Evolutionary conservation across 2,329 filamentous ascomycete species (phyloP), one percentile per base, ranked within the genome.

Genomic region (Fusarium buharicum): DNA sequence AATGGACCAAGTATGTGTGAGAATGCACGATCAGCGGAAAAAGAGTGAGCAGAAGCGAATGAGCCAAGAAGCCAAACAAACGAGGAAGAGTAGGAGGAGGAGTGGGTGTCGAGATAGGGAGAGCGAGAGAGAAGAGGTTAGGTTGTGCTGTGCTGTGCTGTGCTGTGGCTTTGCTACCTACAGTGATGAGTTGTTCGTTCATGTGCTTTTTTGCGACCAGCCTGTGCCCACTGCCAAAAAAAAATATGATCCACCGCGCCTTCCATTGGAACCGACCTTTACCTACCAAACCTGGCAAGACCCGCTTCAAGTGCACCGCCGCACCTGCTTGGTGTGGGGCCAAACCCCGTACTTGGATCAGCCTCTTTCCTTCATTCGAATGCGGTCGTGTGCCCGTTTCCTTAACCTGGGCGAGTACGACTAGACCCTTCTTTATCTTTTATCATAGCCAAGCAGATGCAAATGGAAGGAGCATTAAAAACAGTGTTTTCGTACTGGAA

Each of bases 191-290:
- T 50, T 64, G 62, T 64, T 64, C 56, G 38, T 59, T 54, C 54
- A 66, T 68, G 54, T 66, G 53, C 64, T 64, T 67, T 67, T 34
- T 64, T 36, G 22, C n/a, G n/a, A n/a, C 30, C 30, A 54, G 46
- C 51, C 52, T 53, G 40, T 38, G n/a, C 34, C 34, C 55, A 46
- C 40, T 53, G 49, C 27, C 27, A 28, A 28, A 28, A 28, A 11
- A 11, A 11, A 12, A 28, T 28, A 22, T 11, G 27, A 28, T 28
- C 27, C 27, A 16, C 33, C n/a, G 16, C 18, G 34, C n/a, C 11
- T 18, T 37, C 34, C 10, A 34, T 34, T 22, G 48, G 27, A 31
- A 53, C 22, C 34, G 31, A 22, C 17, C n/a, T 12, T 17, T 31
- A 22, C 18, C 24, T 52, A 18, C 47, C 28, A 33, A 30, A 44